Conservation (phyloP, 306 rosid species). For the Vachellia collinsii region DNA sequence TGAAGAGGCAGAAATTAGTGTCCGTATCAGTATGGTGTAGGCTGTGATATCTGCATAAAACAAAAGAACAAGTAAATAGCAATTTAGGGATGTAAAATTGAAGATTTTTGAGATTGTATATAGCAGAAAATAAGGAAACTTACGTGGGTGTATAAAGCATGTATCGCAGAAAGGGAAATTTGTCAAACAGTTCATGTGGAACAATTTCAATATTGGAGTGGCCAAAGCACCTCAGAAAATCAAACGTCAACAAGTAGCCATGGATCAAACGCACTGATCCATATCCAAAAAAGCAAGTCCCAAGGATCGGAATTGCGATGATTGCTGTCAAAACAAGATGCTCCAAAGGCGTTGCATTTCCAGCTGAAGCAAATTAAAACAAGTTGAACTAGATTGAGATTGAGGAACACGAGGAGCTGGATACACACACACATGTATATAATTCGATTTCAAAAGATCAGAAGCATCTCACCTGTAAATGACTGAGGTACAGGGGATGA, state of each 20-base stretch:
- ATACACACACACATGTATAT: too few species aligned
- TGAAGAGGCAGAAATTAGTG: conserved; percentile 82
- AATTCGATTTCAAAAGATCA: conserved; percentile 1
- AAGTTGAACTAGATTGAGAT: neutral
- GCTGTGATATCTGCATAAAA: conserved; percentile 65
- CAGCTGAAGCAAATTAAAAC: conserved; percentile 51
- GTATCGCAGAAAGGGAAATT: conserved; percentile 60
- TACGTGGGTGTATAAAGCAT: conserved; percentile 84
- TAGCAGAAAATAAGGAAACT: conserved; percentile 30
- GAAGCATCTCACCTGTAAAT: conserved; percentile 59
- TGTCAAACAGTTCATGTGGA: conserved; percentile 55
- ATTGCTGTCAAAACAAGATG: conserved; percentile 53
- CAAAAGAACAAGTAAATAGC: neutral
- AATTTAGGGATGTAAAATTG: neutral
- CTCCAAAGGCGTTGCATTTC: conserved; percentile 68
- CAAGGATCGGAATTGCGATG: conserved; percentile 68
- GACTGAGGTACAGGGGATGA: conserved; percentile 73
- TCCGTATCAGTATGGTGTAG: conserved; percentile 75
- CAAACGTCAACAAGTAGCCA: conserved; percentile 60
- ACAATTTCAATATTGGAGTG: conserved; percentile 77
- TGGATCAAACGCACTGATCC: conserved; percentile 64
- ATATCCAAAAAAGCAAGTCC: conserved; percentile 61
- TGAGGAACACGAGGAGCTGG: neutral
- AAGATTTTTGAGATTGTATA: neutral
- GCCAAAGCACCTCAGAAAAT: conserved; percentile 80